phyloP scores from a whole-genome alignment of 2,329 filamentous ascomycete genomes.

The Hypoxylon sp. region DNA sequence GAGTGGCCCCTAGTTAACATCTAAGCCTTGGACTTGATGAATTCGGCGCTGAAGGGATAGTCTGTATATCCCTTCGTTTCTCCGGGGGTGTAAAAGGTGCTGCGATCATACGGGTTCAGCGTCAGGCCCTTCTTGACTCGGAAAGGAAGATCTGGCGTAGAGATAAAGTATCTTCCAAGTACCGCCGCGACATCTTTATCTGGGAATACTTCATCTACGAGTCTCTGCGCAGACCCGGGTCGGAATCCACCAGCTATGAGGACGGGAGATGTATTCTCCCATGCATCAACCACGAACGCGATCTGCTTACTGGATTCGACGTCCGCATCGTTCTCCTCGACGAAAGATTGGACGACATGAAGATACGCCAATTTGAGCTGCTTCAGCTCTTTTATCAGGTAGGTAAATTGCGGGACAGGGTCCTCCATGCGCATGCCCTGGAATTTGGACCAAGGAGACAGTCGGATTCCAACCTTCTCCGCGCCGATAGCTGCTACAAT shows the following conservation, averaged over 20 bases:
- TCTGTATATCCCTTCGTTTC: conserved; percentile 55
- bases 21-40: conserved; percentile 34
- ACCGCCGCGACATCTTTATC: conserved; percentile 55
- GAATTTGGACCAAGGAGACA: conserved; percentile 73
- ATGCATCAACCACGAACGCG: conserved; percentile 56
- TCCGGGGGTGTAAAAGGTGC: conserved; percentile 43
- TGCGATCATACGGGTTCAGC: conserved; percentile 45
- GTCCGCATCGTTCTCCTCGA: conserved; percentile 60
- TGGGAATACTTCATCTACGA: conserved; percentile 53
- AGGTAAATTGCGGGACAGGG: conserved; percentile 73
- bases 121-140: conserved; percentile 43
- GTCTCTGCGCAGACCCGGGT: conserved; percentile 42
- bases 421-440: conserved; percentile 76
- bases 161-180: conserved; percentile 49
- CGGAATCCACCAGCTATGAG: conserved; percentile 57
- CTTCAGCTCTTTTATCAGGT: conserved; percentile 68
- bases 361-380: conserved; percentile 71
- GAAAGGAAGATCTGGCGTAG: conserved; percentile 50
- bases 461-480: conserved; percentile 68
- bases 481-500: conserved; percentile 62
- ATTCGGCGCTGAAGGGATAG: conserved; percentile 55
- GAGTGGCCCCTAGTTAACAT: not conserved
- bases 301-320: conserved; percentile 55
- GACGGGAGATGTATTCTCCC: conserved; percentile 51
- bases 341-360: conserved; percentile 72